Evolutionary conservation across 225 moss, liverwort and hornwort genomes (phyloP).

Genomic region (Physcomitrellopsis africana): DNA sequence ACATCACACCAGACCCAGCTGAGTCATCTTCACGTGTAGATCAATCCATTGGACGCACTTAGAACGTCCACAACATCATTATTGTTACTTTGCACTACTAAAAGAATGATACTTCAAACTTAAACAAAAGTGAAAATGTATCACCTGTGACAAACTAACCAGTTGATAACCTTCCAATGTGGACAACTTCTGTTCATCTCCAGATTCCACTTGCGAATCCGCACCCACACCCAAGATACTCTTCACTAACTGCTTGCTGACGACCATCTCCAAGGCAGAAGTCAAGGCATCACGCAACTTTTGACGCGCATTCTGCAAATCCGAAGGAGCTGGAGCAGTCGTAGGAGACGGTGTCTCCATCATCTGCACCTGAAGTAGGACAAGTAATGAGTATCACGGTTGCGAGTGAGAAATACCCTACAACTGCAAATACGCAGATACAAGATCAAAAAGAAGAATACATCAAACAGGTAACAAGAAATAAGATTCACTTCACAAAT

Average conservation of each 20-base stretch:
- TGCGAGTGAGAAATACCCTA: no score
- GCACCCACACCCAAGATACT: constrained; percentile 58
- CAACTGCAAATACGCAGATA: no score
- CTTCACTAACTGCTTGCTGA: constrained; percentile 86
- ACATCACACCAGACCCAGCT: no score
- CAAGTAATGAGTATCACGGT: background rate
- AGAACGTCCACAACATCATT: no score
- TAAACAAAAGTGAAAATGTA: background rate
- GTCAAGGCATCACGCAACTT: constrained; percentile 85
- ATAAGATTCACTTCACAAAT: no score
- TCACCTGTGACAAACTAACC: constrained; percentile 32
- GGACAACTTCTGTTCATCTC: constrained; percentile 25
- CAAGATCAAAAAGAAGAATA: no score
- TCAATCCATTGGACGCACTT: no score
- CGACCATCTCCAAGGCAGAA: constrained; percentile 89
- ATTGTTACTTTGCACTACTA: no score
- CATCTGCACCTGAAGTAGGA: constrained; percentile 36
- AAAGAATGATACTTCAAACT: background rate
- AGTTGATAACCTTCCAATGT: constrained; percentile 20
- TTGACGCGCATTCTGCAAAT: constrained; percentile 63
- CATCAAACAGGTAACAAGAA: no score
- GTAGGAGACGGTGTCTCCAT: constrained; percentile 52
- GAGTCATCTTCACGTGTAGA: no score
- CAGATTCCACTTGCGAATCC: constrained; percentile 31
- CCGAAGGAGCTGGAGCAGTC: constrained; percentile 42